Conservation (phyloP, 2,329 filamentous ascomycete species). For the Fusarium robinianum region DNA sequence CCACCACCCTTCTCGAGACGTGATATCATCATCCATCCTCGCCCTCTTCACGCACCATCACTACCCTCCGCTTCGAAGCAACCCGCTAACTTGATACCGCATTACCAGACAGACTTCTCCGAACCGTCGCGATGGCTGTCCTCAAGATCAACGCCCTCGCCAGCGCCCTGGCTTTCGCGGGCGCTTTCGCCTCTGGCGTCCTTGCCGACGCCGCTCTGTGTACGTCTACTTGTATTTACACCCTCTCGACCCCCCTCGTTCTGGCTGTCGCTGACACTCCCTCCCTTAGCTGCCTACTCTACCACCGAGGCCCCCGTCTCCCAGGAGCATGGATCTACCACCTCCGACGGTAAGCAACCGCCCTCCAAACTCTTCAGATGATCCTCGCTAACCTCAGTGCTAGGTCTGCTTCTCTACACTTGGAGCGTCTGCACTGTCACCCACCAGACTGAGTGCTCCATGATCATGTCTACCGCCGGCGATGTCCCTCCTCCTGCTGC, state of each 20-base stretch:
- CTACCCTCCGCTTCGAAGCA: not conserved
- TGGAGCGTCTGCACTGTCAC: conserved; percentile 45
- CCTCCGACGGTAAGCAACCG: conserved; percentile 39
- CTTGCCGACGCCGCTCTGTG: conserved; percentile 26
- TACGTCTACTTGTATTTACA: conserved; percentile 9
- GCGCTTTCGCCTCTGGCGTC: conserved; percentile 26
- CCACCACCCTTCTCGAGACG: not conserved
- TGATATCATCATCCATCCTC: not conserved
- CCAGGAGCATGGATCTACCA: conserved; percentile 40
- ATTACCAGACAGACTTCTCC: conserved; percentile 11
- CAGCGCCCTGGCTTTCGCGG: conserved; percentile 29
- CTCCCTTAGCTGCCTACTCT: conserved; percentile 34
- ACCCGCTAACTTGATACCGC: not conserved
- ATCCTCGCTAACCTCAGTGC: not conserved
- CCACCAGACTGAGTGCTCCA: conserved; percentile 41
- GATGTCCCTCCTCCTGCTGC: conserved; percentile 13
- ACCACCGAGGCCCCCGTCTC: conserved; percentile 38
- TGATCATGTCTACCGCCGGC: conserved; percentile 36
- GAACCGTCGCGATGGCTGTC: conserved; percentile 35
- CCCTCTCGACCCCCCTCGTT: not conserved
- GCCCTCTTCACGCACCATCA: not conserved
- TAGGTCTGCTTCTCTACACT: conserved; percentile 42
- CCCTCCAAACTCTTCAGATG: not conserved
- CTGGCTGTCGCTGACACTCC: conserved; percentile 8
- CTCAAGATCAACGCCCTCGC: conserved; percentile 37